A percentile compares a stretch with the other conserved stretches of the same genome.
phyloP scores from a whole-genome alignment of 805 yeast species.

The Sugiyamaella chiloensis region DNA sequence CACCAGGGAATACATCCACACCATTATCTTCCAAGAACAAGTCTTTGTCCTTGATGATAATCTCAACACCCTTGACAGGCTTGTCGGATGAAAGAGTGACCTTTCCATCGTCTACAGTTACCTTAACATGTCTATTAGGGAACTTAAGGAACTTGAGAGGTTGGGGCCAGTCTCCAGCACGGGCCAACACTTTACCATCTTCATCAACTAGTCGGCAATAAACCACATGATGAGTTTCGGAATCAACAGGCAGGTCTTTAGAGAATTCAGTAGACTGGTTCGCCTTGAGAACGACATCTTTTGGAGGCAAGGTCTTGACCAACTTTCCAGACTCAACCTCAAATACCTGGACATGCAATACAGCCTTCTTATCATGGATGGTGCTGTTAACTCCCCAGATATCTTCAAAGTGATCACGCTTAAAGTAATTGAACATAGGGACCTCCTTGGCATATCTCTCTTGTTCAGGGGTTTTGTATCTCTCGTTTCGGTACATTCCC shows the following conservation, averaged over 20 bases:
- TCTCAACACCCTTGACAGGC: constrained; percentile 47
- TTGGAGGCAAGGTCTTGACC: constrained; percentile 17
- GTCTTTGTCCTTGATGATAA: constrained; percentile 31
- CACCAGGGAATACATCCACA: constrained; percentile 46
- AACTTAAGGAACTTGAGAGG: constrained; percentile 42
- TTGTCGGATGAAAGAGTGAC: constrained; percentile 31
- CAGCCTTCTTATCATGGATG: constrained; percentile 24
- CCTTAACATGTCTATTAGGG: constrained; percentile 29
- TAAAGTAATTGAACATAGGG: constrained; percentile 28
- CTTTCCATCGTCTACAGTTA: constrained; percentile 29
- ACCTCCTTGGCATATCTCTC: constrained; percentile 22
- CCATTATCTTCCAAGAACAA: constrained; percentile 43
- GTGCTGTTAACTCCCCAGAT: constrained; percentile 43
- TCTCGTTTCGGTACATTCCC: constrained; percentile 36
- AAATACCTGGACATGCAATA: constrained; percentile 32
- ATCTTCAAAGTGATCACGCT: constrained; percentile 33
- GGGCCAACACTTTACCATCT: constrained; percentile 29
- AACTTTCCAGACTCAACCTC: constrained; percentile 36
- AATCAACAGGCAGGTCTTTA: constrained; percentile 18
- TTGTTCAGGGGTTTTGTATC: constrained; percentile 17
- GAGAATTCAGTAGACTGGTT: constrained; percentile 37
- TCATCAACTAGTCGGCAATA: constrained; percentile 21
- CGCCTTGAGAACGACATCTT: constrained; percentile 16
- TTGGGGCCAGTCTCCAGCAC: constrained; percentile 50
- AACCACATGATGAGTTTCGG: constrained; percentile 20